Evolutionary conservation across 805 yeast species (phyloP).

Genomic region (Wickerhamiella brachini): DNA sequence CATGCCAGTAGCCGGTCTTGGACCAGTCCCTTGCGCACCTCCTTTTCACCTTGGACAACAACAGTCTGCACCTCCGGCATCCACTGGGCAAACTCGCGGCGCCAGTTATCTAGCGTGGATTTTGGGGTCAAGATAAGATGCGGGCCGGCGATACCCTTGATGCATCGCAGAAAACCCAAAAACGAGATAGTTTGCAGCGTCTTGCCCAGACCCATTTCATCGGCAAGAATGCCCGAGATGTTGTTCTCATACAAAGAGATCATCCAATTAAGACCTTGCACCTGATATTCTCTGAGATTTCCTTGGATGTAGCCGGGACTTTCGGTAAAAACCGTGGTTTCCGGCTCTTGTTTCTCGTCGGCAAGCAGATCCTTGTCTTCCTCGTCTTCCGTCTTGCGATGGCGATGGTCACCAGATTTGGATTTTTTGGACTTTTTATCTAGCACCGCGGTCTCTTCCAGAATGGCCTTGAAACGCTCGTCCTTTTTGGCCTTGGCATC

Average conservation of each 20-base stretch:
- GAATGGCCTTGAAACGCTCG: constrained; percentile 35
- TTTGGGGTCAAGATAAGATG: constrained; percentile 87
- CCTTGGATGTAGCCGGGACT: constrained; percentile 72
- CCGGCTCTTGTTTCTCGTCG: constrained; percentile 51
- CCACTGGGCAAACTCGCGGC: constrained; percentile 88
- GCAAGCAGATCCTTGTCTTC: constrained; percentile 85
- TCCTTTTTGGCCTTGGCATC: constrained; percentile 71
- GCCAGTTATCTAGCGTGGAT: constrained; percentile 92
- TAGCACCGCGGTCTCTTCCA: constrained; percentile 17
- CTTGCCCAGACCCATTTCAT: constrained; percentile 97
- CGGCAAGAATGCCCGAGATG: constrained; percentile 87
- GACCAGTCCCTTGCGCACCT: constrained; percentile 51
- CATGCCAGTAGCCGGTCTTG: constrained; percentile 48
- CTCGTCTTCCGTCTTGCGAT: constrained; percentile 85
- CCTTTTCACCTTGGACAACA: constrained; percentile 82
- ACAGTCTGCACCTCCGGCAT: constrained; percentile 84
- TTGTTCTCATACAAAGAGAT: constrained; percentile 77
- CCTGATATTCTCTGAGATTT: constrained; percentile 72
- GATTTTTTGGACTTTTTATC: constrained; percentile 17
- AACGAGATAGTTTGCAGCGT: constrained; percentile 91
- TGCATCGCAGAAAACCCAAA: constrained; percentile 72
- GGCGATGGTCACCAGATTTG: constrained; percentile 31
- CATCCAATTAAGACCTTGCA: constrained; percentile 93
- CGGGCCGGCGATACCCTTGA: constrained; percentile 74
- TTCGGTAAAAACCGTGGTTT: constrained; percentile 65